Conservation (phyloP, 352 stramenopile genomes). For the Phytophthora lateralis region DNA sequence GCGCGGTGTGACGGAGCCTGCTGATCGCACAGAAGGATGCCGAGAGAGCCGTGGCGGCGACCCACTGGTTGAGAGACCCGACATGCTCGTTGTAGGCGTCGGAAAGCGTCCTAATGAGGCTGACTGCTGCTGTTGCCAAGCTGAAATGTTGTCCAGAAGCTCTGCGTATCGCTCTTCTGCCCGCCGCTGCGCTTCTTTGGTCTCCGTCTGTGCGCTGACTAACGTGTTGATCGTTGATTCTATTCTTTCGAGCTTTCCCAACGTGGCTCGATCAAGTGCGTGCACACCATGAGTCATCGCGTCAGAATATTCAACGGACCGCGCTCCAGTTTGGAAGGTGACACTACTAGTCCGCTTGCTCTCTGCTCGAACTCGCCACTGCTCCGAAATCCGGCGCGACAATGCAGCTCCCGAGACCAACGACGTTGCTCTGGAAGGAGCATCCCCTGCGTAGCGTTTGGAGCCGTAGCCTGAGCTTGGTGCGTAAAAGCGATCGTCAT, state of each 20-base stretch:
- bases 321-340: conserved; percentile 9
- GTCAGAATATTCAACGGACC: conserved; percentile 7
- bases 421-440: conserved; percentile 20
- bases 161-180: conserved; percentile 41
- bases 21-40: conserved; percentile 11
- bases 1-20: conserved; percentile 19
- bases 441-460: conserved; percentile 13
- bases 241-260: conserved; percentile 55
- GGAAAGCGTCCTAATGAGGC: neutral
- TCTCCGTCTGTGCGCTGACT: conserved; percentile 42
- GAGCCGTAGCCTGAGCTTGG: conserved; percentile 15
- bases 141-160: conserved; percentile 42
- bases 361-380: conserved; percentile 13
- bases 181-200: conserved; percentile 48
- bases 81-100: conserved; percentile 15
- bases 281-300: conserved; percentile 6
- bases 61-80: conserved; percentile 6
- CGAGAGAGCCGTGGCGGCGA: conserved; percentile 4
- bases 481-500: conserved; percentile 27
- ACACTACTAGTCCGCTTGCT: conserved; percentile 16
- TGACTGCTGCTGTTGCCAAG: conserved; percentile 17
- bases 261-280: conserved; percentile 23
- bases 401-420: conserved; percentile 11
- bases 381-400: conserved; percentile 17
- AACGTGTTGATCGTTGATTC: conserved; percentile 50